Evolutionary conservation across 1,284 basidiomycete species (phyloP).

Genomic region (Earliella scabrosa): DNA sequence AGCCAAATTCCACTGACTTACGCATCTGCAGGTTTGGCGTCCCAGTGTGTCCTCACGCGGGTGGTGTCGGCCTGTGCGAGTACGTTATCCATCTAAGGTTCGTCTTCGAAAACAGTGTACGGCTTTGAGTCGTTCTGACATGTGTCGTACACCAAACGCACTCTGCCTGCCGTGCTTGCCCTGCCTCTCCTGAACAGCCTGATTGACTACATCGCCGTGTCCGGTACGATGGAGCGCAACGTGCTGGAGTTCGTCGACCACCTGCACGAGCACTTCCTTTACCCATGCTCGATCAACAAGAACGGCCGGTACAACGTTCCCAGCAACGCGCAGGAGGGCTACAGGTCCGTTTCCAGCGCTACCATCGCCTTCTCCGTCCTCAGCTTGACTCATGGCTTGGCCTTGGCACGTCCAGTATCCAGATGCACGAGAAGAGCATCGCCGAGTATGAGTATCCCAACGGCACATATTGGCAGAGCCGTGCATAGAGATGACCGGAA

Average conservation of each 20-base stretch:
- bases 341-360: conserved; percentile 52
- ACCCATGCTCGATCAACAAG: conserved; percentile 88
- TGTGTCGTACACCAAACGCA: too few relatives aligned
- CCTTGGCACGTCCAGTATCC: conserved; percentile 53
- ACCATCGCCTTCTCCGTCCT: background rate
- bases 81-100: conserved; percentile 87
- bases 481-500: background rate
- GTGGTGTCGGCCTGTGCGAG: conserved; percentile 94
- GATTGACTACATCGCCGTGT: conserved; percentile 93
- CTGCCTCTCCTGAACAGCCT: conserved; percentile 45
- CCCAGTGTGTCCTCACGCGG: conserved; percentile 93
- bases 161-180: too few relatives aligned
- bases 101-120: conserved; percentile 12
- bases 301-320: conserved; percentile 88
- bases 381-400: background rate
- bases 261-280: conserved; percentile 91
- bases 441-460: conserved; percentile 77
- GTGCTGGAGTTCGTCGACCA: conserved; percentile 92
- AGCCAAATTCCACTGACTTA: background rate
- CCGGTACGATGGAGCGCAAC: conserved; percentile 91
- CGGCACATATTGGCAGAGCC: conserved; percentile 68
- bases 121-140: background rate
- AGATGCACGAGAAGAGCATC: conserved; percentile 76
- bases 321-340: conserved; percentile 66
- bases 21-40: conserved; percentile 67